phyloP scores from a whole-genome alignment of 2,329 filamentous ascomycete species.

The Zymoseptoria tritici region DNA sequence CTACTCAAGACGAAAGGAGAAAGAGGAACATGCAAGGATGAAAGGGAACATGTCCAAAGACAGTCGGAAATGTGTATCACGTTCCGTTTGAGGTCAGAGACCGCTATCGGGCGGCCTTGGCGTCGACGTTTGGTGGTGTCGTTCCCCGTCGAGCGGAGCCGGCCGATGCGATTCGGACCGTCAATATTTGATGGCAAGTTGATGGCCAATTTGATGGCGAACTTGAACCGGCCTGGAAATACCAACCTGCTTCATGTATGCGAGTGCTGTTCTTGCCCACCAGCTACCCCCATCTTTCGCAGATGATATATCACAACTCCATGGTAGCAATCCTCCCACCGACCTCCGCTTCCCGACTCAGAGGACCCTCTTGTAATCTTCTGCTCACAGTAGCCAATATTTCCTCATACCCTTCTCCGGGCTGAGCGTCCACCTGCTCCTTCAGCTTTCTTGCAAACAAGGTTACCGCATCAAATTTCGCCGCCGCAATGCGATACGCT shows the following conservation, averaged over 20 bases:
- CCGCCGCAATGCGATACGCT: conserved; percentile 50
- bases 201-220: background rate
- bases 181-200: background rate
- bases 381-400: conserved; percentile 36
- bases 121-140: background rate
- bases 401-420: conserved; percentile 31
- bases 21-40: background rate
- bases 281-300: background rate
- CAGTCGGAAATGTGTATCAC: background rate
- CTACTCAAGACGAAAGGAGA: background rate
- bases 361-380: conserved; percentile 36
- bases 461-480: conserved; percentile 51
- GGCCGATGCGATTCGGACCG: background rate
- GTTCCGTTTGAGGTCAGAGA: background rate
- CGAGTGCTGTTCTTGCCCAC: background rate
- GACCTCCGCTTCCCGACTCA: conserved; percentile 34
- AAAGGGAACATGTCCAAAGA: background rate
- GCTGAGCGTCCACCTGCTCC: conserved; percentile 24
- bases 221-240: background rate
- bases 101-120: background rate
- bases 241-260: background rate
- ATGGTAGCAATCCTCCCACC: conserved; percentile 42
- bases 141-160: background rate
- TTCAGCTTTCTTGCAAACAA: conserved; percentile 42
- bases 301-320: conserved; percentile 28